Percentiles rank a stretch among this genome's conserved stretches.
Evolutionary conservation across 2,329 filamentous ascomycete species (phyloP).

Genomic region (Amauroascus verrucosus): DNA sequence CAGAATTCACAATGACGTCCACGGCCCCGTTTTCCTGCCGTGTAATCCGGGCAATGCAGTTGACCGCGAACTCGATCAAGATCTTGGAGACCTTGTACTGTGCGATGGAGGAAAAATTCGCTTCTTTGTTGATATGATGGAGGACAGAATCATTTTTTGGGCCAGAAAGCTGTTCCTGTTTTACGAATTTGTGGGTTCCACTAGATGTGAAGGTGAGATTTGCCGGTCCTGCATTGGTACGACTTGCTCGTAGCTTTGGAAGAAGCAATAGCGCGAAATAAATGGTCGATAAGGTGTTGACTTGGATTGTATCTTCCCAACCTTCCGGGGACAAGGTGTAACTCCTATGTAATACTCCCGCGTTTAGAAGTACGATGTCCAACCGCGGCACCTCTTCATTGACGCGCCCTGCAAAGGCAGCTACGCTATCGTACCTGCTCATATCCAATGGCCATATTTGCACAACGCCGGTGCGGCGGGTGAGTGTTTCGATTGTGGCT

Average conservation of each 20-base stretch:
- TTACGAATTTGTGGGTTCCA: slow-evolving; percentile 30
- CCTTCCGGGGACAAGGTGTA: slow-evolving; percentile 34
- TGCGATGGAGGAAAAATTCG: slow-evolving; percentile 23
- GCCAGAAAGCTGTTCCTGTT: slow-evolving; percentile 21
- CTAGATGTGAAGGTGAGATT: slow-evolving; percentile 40
- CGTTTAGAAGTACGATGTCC: slow-evolving; percentile 40
- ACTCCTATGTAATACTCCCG: slow-evolving; percentile 34
- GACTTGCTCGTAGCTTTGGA: slow-evolving; percentile 35
- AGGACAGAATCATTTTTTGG: slow-evolving; percentile 22
- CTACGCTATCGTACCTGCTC: slow-evolving; percentile 37
- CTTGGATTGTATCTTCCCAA: slow-evolving; percentile 46
- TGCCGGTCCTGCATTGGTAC: slow-evolving; percentile 23
- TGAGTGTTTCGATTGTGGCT: slow-evolving; percentile 27
- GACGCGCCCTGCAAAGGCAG: slow-evolving; percentile 33
- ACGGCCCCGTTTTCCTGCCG: slow-evolving; percentile 27
- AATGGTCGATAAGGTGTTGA: slow-evolving; percentile 49
- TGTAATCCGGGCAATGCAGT: slow-evolving; percentile 27
- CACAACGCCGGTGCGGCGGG: slow-evolving; percentile 27
- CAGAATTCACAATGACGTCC: slow-evolving; percentile 36
- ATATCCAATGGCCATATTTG: slow-evolving; percentile 41
- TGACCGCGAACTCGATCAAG: slow-evolving; percentile 35
- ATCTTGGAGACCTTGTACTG: slow-evolving; percentile 38
- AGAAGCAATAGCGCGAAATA: slow-evolving; percentile 46
- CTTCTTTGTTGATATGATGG: slow-evolving; percentile 26
- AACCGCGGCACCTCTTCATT: slow-evolving; percentile 30